phyloP scores from a whole-genome alignment of 2,329 filamentous ascomycete species.

The Bipolaris zeicola region DNA sequence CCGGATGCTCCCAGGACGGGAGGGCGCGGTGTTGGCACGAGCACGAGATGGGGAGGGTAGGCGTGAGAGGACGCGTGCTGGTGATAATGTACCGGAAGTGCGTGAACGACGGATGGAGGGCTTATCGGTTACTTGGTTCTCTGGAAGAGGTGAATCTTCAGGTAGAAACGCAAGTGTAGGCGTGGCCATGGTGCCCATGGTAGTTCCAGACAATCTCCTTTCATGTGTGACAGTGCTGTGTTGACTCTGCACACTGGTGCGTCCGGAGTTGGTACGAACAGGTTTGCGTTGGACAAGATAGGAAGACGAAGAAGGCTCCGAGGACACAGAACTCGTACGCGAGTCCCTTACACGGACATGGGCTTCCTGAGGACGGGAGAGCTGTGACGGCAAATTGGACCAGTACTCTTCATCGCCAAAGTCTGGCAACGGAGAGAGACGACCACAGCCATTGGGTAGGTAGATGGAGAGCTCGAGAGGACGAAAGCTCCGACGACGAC shows the following conservation, averaged over 20 bases:
- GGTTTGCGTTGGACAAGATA: conserved; percentile 44
- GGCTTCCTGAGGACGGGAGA: conserved; percentile 42
- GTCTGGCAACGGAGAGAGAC: conserved; percentile 49
- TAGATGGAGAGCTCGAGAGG: conserved; percentile 51
- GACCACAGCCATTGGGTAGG: conserved; percentile 35
- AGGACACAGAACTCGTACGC: conserved; percentile 35
- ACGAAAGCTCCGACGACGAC: conserved; percentile 44
- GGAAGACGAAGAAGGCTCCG: conserved; percentile 29
- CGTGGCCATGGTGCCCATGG: conserved; percentile 28
- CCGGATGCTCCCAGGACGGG: conserved; percentile 46
- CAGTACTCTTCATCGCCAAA: conserved; percentile 40
- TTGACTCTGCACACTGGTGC: conserved; percentile 39
- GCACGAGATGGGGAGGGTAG: conserved; percentile 43
- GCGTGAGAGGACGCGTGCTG: conserved; percentile 36
- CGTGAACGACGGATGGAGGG: conserved; percentile 34
- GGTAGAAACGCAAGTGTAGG: conserved; percentile 33
- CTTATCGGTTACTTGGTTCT: conserved; percentile 26
- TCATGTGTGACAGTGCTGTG: conserved; percentile 27
- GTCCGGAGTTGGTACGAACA: conserved; percentile 35
- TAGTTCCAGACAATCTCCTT: conserved; percentile 29
- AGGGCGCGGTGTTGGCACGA: conserved; percentile 44
- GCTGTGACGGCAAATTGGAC: conserved; percentile 28
- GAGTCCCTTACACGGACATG: conserved; percentile 41
- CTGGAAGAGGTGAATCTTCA: conserved; percentile 30
- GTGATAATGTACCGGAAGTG: conserved; percentile 32